These are phyloP conservation scores for Biancaea sappan DNA, from an alignment of 306 rosid genomes.

Conservation along the genomic window DNA sequence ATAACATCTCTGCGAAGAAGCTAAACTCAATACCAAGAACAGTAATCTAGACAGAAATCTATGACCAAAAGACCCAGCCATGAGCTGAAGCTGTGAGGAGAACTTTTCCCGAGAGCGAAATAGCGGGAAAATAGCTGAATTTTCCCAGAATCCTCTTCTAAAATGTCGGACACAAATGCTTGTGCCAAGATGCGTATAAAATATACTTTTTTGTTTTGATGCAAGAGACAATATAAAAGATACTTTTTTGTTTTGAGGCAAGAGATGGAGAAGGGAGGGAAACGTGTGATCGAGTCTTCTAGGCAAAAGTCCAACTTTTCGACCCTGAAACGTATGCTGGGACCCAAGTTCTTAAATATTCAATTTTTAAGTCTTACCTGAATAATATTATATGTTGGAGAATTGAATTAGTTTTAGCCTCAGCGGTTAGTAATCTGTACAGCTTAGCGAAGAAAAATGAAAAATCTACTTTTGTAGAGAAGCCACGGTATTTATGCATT, in stretches of 20 bases:
- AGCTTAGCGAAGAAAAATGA: no score
- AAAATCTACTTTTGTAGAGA: no score
- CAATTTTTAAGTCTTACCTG: no score
- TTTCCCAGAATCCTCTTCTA: background rate
- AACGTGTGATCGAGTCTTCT: background rate
- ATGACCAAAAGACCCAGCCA: slow-evolving; percentile 28
- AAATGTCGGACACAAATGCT: background rate
- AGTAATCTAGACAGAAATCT: background rate
- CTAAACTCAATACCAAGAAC: slow-evolving; percentile 30
- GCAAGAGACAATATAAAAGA: background rate
- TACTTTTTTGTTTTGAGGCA: background rate
- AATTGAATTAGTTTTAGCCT: no score
- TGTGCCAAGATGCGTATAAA: background rate
- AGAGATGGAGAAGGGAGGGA: background rate
- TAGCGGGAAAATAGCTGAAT: background rate
- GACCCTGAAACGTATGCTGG: background rate
- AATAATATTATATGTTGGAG: no score
- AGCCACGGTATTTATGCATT: no score
- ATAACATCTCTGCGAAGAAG: slow-evolving; percentile 30
- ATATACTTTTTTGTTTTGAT: background rate
- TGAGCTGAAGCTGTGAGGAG: slow-evolving; percentile 17
- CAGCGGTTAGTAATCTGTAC: no score
- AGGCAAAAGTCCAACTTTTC: background rate
- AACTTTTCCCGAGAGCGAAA: background rate
- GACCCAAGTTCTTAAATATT: background rate